These are phyloP conservation scores for Glycine latifolia DNA, from an alignment of 306 rosid species.

Conservation along the genomic window DNA sequence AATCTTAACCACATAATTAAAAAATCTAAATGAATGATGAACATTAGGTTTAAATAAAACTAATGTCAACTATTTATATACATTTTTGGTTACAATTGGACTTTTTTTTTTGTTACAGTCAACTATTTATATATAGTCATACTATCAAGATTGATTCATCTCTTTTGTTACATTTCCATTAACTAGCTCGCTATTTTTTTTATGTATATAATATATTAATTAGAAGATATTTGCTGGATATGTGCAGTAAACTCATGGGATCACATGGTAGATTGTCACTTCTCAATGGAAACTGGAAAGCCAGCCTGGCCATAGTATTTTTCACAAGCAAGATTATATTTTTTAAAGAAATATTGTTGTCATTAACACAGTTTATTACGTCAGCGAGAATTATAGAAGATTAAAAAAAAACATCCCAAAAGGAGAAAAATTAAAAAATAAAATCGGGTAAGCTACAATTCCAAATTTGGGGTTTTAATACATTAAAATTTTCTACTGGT, in stretches of 20 bases:
- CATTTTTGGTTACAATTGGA: too few relatives aligned
- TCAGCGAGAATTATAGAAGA: slow-evolving; percentile 1
- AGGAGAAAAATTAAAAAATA: neutral
- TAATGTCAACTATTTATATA: neutral
- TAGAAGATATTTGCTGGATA: slow-evolving; percentile 32
- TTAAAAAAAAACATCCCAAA: neutral
- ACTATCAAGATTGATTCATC: neutral
- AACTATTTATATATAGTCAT: neutral
- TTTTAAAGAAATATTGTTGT: slow-evolving; percentile 7
- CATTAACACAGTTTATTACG: neutral
- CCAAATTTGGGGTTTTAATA: neutral
- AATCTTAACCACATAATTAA: neutral
- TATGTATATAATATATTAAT: slow-evolving; percentile 1
- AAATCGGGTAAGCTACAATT: neutral
- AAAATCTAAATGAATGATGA: neutral
- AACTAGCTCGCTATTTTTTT: neutral
- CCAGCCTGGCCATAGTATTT: slow-evolving; percentile 49
- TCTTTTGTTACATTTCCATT: neutral
- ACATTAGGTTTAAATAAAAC: neutral
- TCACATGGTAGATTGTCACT: slow-evolving; percentile 54
- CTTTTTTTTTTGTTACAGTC: neutral
- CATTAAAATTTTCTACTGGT: neutral
- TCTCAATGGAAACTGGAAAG: slow-evolving; percentile 37
- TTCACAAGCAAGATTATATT: slow-evolving; percentile 45
- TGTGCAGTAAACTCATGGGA: slow-evolving; percentile 33